Evolutionary conservation across 2,329 filamentous ascomycete species (phyloP).

Genomic region (Thelonectria blattea): DNA sequence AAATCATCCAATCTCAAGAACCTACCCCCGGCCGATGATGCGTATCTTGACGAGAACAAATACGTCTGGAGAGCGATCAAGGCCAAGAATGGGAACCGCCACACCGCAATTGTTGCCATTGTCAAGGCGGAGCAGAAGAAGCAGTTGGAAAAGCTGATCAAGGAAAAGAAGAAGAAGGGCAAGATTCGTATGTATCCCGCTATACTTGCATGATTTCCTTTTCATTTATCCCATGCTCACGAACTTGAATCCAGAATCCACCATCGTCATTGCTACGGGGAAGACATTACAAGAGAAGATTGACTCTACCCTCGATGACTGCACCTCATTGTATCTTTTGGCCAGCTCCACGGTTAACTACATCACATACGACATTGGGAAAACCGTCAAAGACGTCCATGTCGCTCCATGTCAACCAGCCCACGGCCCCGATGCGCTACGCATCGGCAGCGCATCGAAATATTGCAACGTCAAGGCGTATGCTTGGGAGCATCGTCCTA

Average conservation of each 20-base stretch:
- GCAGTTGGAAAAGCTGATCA: not conserved
- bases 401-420: not conserved
- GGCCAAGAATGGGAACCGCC: not conserved
- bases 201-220: not conserved
- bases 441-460: slow-evolving; percentile 8
- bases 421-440: not conserved
- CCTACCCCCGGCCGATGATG: not conserved
- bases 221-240: not conserved
- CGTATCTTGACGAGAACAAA: slow-evolving; percentile 7
- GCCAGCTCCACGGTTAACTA: slow-evolving; percentile 3
- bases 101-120: not conserved
- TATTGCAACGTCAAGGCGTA: slow-evolving; percentile 8
- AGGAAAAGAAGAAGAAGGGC: slow-evolving; percentile 6
- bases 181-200: slow-evolving; percentile 2
- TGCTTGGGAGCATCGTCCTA: slow-evolving; percentile 2
- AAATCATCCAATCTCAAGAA: not conserved
- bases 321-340: slow-evolving; percentile 1
- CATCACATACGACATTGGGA: slow-evolving; percentile 3
- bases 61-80: slow-evolving; percentile 7
- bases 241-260: not conserved
- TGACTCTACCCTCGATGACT: not conserved
- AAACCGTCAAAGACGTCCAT: not conserved
- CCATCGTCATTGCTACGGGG: slow-evolving; percentile 4
- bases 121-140: slow-evolving; percentile 7
- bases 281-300: slow-evolving; percentile 1